Base-by-base conservation (phyloP, 2,329 filamentous ascomycete genomes). In the Colletotrichum brevisporum region DNA sequence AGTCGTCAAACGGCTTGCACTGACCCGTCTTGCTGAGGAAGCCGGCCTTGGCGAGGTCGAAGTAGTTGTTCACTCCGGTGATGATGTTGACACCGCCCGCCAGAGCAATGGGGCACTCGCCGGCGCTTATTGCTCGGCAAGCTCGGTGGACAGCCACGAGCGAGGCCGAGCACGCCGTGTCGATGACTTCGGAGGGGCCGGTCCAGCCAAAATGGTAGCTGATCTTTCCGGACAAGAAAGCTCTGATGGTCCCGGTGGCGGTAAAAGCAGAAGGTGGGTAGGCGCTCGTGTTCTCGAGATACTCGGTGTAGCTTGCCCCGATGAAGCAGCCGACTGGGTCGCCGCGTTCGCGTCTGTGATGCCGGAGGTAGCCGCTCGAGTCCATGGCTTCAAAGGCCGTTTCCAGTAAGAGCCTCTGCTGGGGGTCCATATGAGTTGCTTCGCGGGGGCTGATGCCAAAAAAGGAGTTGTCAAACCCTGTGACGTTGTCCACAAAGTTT, bases 61-160 rank as follows among this genome's bases (percentile, higher is more conserved):
- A 70, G 47, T 68, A 75, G 12, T 55, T 51, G 13, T 57, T 21
- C 16, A 53, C 52, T 18, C 59, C 64, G 5, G 66, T 54, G 39
- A 83, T 79, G 24, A 83, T 54, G 45, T 80, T 81, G 4, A 78
- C 75, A 16, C 82, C 83, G 2, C 82, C 82, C 0, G 79, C 82
- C 6, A 83, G 45, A 0, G 81, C 80, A 21, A 70, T 69, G 0
- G 71, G 52, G 63, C 77, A 79, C 31, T 83, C 80, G 2, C 78
- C 78, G 2, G 68, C 52, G 2, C 73, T 71, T 5, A 80, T 73
- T 4, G 75, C 72, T 5, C 68, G 71, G 64, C 78, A 82, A 1
- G 79, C 80, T 6, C 63, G 63, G 56, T 82, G 73, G 5, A 82
- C 72, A 0, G 81, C 79, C 4, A 81, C 80, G 2, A 74, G 65